Base-by-base conservation (phyloP, 768 basidiomycete species). In the Arthromyces matolae region DNA sequence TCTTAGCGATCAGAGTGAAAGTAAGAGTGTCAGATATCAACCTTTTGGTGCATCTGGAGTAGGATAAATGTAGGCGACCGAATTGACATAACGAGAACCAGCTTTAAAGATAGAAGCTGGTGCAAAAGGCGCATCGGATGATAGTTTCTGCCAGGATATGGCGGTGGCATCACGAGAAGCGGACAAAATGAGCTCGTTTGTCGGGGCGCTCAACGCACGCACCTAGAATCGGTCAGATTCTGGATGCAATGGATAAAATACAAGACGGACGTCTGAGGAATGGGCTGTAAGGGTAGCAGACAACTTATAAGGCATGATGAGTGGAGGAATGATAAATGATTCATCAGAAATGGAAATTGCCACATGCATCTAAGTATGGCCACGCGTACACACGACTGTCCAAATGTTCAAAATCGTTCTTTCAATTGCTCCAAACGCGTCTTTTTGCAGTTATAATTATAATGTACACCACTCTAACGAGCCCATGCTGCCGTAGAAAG, bases 81-180 rank as follows among this genome's bases (percentile, higher is more conserved):
- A 79, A 61, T 93, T 93, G 53, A 95, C 76, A 60, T 79, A 91
- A 55, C 83, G 79, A 53, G 84, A 69, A 57, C 89, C 86, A 44
- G 83, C 80, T 64, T 68, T 76, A 49, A 84, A 70, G 39, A 80
- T 72, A 22, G 73, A 68, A 31, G 71, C 66, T n/a, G 77, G 77
- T 5, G 68, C 62, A 62, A 91, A 90, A 7, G 72, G 59, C 23
- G 71, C 65, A 34, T 70, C 64, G 47, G 71, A 56, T 34, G 77
- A 65, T 31, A 73, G 57, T 63, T 80, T 77, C 46, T 76, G 71
- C 95, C 94, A 98, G 24, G 83, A 74, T 63, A 94, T 90, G 55
- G 92, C 89, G 33, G 92, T 90, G 13, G 88, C 74, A 75, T 97
- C 94, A 62, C 94, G 83, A 37, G 94, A 96, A 51, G 87, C 89